phyloP scores from a whole-genome alignment of 108 stramenopile genomes.

The Aurantiochytrium sp. region DNA sequence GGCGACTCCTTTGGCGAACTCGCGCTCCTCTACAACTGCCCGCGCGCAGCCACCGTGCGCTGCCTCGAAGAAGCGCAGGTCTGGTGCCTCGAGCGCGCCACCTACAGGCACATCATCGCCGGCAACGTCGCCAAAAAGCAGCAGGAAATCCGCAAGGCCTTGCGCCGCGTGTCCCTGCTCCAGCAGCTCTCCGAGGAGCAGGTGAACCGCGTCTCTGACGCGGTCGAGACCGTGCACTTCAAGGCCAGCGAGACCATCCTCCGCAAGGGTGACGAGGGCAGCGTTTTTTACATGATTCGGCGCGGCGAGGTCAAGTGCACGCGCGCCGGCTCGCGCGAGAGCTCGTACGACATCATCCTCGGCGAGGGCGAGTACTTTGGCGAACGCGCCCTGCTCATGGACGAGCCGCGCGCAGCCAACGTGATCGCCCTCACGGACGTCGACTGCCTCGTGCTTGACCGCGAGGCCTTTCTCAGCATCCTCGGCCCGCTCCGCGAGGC shows the following conservation, averaged over 20 bases:
- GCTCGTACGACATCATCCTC: constrained; percentile 7
- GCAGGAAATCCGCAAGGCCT: not conserved
- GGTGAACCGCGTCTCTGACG: constrained; percentile 49
- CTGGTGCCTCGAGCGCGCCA: constrained; percentile 32
- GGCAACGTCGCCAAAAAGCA: not conserved
- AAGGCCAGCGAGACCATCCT: constrained; percentile 54
- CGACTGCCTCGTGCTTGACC: constrained; percentile 21
- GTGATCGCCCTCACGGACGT: constrained; percentile 45
- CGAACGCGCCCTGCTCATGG: constrained; percentile 24
- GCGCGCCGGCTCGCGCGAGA: constrained; percentile 25
- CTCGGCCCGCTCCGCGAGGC: constrained; percentile 30
- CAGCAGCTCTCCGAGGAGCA: constrained; percentile 7
- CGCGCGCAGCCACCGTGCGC: constrained; percentile 28
- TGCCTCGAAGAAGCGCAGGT: not conserved
- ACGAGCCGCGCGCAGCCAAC: constrained; percentile 24
- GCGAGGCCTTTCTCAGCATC: constrained; percentile 22
- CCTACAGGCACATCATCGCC: constrained; percentile 34
- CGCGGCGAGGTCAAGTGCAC: constrained; percentile 50
- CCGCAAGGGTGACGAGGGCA: constrained; percentile 36
- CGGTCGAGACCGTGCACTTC: constrained; percentile 48
- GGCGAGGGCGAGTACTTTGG: constrained; percentile 34
- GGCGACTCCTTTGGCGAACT: constrained; percentile 41
- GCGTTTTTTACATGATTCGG: constrained; percentile 66
- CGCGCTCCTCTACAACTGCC: constrained; percentile 38
- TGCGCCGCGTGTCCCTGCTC: not conserved